Conservation (phyloP, 1,284 basidiomycete genomes). For the Moesziomyces parantarcticus region DNA sequence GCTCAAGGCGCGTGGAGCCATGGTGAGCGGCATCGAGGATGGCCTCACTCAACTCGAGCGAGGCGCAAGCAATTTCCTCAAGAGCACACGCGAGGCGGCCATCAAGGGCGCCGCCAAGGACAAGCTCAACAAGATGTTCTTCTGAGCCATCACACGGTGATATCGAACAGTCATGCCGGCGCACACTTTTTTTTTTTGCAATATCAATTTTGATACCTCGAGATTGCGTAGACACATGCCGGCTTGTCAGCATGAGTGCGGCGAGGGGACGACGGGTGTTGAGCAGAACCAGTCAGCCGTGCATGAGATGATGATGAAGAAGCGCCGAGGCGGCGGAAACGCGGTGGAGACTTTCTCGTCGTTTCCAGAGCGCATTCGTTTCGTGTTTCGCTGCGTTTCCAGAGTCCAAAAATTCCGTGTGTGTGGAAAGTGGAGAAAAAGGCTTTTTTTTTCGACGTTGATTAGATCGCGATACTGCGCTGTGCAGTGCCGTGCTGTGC, state of each 20-base stretch:
- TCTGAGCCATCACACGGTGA: conserved; percentile 11
- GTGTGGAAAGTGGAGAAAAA: background rate
- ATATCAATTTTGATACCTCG: too few relatives aligned
- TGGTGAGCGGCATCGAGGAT: conserved; percentile 57
- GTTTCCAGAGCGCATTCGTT: background rate
- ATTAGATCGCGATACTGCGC: conserved; percentile 3
- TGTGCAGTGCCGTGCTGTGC: background rate
- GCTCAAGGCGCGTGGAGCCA: conserved; percentile 50
- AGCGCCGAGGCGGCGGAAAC: too few relatives aligned
- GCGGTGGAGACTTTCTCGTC: background rate
- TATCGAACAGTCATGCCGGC: too few relatives aligned
- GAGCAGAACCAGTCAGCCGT: background rate
- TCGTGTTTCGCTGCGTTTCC: too few relatives aligned
- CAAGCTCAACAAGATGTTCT: conserved; percentile 52
- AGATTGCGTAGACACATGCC: too few relatives aligned
- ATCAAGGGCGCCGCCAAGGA: conserved; percentile 57
- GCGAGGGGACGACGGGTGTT: too few relatives aligned
- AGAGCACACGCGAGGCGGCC: conserved; percentile 57
- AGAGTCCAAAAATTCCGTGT: too few relatives aligned
- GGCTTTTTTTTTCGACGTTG: too few relatives aligned
- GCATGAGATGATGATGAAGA: background rate
- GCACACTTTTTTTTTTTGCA: too few relatives aligned
- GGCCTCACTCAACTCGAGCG: conserved; percentile 52
- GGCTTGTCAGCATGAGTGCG: too few relatives aligned
- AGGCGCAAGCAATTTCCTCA: conserved; percentile 56